Percentiles rank a stretch among this genome's conserved stretches.
phyloP scores from a whole-genome alignment of 768 basidiomycete genomes.

The Terana coerulea region DNA sequence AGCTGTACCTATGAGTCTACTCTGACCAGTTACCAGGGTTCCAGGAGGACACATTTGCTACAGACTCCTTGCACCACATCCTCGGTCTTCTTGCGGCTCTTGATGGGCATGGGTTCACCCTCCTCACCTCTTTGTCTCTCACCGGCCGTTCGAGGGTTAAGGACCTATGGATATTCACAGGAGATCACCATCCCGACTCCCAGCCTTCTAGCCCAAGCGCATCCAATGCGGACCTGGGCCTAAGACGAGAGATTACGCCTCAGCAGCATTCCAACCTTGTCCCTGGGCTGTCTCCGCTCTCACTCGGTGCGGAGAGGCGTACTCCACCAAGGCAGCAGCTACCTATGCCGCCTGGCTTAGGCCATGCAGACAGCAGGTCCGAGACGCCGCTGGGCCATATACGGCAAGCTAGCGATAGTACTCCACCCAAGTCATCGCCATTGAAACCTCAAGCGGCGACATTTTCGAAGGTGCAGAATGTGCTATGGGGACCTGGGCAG shows the following conservation, averaged over 20 bases:
- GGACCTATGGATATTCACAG: slow-evolving; percentile 76
- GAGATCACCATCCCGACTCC: slow-evolving; percentile 35
- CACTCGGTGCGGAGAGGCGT: slow-evolving; percentile 1
- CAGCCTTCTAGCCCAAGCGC: slow-evolving; percentile 29
- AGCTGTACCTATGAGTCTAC: slow-evolving; percentile 7
- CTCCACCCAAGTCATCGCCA: slow-evolving; percentile 16
- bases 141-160: slow-evolving; percentile 69
- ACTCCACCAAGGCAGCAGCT: not conserved
- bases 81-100: slow-evolving; percentile 62
- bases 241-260: slow-evolving; percentile 17
- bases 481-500: slow-evolving; percentile 47
- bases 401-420: slow-evolving; percentile 9
- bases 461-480: slow-evolving; percentile 25
- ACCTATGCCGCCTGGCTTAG: not conserved
- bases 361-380: not conserved
- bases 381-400: not conserved
- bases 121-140: slow-evolving; percentile 68
- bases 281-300: slow-evolving; percentile 8
- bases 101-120: slow-evolving; percentile 63
- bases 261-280: not conserved
- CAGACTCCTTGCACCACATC: slow-evolving; percentile 70
- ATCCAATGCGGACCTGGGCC: slow-evolving; percentile 34
- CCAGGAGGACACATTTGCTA: slow-evolving; percentile 71
- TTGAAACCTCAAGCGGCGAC: slow-evolving; percentile 20
- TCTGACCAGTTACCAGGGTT: slow-evolving; percentile 48